Conservation (phyloP, 805 yeast species). For the Candida hungchunana region DNA sequence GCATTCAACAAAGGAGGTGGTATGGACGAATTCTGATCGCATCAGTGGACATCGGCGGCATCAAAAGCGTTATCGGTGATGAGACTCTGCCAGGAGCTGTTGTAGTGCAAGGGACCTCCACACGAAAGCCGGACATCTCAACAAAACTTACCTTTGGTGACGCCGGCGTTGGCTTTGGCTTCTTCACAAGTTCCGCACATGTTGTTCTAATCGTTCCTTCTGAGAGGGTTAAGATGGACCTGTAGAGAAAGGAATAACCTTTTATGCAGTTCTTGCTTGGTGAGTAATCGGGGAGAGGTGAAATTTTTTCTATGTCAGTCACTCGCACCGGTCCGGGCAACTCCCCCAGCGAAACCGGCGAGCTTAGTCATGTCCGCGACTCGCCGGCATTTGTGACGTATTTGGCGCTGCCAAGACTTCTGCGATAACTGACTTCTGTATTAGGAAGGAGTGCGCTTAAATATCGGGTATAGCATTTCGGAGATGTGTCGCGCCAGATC, state of each 20-base stretch:
- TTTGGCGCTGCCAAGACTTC: no score
- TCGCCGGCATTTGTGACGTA: no score
- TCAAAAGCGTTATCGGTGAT: no score
- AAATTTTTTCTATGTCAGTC: conserved; percentile 10
- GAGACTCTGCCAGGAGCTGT: no score
- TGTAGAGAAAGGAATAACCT: neutral
- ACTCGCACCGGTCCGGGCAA: conserved; percentile 9
- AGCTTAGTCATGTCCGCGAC: neutral
- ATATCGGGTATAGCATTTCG: no score
- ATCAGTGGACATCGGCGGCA: no score
- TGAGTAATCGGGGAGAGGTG: conserved; percentile 11
- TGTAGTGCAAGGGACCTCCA: no score
- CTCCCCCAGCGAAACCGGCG: conserved; percentile 12
- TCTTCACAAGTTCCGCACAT: conserved; percentile 27
- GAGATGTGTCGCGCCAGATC: no score
- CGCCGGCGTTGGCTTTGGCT: conserved; percentile 24
- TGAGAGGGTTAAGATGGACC: neutral
- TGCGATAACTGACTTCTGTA: no score
- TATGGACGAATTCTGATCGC: neutral
- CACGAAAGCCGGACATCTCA: no score
- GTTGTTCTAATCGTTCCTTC: neutral
- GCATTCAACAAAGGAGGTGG: neutral
- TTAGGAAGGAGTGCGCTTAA: no score
- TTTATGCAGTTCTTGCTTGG: conserved; percentile 2
- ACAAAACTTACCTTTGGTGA: conserved; percentile 9